These are phyloP conservation scores for Santalum album DNA, from an alignment of 164 flowering plant species.

Conservation along the genomic window DNA sequence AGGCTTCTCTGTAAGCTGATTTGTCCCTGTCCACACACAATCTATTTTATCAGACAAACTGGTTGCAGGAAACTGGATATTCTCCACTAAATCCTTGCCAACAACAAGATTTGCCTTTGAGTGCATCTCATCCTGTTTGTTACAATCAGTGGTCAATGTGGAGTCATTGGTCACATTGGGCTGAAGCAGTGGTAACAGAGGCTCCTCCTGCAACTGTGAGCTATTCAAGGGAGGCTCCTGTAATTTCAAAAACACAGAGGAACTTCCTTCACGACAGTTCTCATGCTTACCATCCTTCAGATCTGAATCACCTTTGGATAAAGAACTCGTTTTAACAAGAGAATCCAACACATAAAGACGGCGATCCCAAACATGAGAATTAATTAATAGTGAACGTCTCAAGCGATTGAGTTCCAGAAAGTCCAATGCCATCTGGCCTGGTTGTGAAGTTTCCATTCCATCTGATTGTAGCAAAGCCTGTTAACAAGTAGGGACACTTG, in stretches of 20 bases:
- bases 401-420: constrained; percentile 67
- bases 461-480: constrained; percentile 49
- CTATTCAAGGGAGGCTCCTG: constrained; percentile 17
- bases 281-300: constrained; percentile 20
- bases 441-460: constrained; percentile 19
- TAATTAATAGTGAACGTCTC: constrained; percentile 60
- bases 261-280: constrained; percentile 22
- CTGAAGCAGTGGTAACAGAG: constrained; percentile 12
- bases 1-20: constrained; percentile 20
- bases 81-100: constrained; percentile 18
- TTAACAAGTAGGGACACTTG: constrained; percentile 6
- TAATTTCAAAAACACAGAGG: constrained; percentile 12
- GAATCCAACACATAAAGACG: constrained; percentile 55
- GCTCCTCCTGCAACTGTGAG: constrained; percentile 14
- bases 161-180: constrained; percentile 16
- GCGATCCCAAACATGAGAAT: constrained; percentile 69
- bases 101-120: constrained; percentile 24
- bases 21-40: constrained; percentile 83
- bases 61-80: constrained; percentile 35
- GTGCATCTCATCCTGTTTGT: constrained; percentile 19
- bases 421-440: constrained; percentile 28
- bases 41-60: constrained; percentile 84
- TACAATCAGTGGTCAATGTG: constrained; percentile 9
- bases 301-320: constrained; percentile 21
- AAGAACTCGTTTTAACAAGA: constrained; percentile 29